Percentiles rank a stretch among this genome's conserved stretches.
phyloP scores from a whole-genome alignment of 2,329 filamentous ascomycete species.

The Pseudogymnoascus sp. region DNA sequence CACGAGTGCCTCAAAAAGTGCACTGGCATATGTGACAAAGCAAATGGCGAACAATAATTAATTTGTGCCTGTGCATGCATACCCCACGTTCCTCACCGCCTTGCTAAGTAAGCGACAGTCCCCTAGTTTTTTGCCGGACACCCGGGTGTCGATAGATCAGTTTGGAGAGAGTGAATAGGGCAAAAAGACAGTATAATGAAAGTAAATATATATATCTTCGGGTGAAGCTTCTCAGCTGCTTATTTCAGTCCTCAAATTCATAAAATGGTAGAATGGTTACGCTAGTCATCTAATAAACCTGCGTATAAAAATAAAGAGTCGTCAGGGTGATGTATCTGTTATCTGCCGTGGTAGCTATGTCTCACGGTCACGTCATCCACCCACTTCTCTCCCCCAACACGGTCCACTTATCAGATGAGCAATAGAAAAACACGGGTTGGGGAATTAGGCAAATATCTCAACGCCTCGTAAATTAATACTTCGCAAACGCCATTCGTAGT shows the following conservation, averaged over 20 bases:
- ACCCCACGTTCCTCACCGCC: constrained; percentile 5
- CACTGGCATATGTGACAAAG: constrained; percentile 5
- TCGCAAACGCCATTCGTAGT: neutral
- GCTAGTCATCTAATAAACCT: neutral
- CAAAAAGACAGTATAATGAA: neutral
- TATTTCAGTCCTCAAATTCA: neutral
- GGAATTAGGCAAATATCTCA: constrained; percentile 2
- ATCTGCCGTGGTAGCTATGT: neutral
- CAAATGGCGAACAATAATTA: neutral
- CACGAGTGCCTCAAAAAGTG: constrained; percentile 6
- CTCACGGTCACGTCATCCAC: neutral
- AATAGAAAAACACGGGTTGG: constrained; percentile 4
- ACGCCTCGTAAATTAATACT: neutral
- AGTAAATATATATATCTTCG: neutral
- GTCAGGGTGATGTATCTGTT: constrained; percentile 5
- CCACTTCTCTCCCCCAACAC: neutral
- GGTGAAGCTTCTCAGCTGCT: neutral
- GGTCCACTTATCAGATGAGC: constrained; percentile 7
- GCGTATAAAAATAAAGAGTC: neutral
- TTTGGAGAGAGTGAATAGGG: neutral
- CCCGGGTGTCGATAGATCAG: neutral
- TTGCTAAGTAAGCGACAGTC: constrained; percentile 8
- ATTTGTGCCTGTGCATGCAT: neutral
- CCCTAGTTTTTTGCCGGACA: neutral
- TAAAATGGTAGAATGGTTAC: neutral